phyloP scores from a whole-genome alignment of 176 grass and related monocot species.

The Avena eriantha region DNA sequence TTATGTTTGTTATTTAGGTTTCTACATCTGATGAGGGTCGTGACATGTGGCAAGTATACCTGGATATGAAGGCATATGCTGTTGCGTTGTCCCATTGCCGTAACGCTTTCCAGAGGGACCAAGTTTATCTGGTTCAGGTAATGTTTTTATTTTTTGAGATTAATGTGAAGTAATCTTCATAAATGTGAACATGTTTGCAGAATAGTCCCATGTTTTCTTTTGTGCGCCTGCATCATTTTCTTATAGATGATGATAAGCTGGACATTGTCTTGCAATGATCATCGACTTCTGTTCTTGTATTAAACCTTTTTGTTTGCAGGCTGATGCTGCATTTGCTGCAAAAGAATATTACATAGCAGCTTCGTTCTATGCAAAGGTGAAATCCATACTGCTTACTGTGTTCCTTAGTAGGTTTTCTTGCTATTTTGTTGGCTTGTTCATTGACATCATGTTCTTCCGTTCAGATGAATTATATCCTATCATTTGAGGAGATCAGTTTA shows the following conservation, averaged over 20 bases:
- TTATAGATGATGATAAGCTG: conserved; percentile 32
- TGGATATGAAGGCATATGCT: conserved; percentile 87
- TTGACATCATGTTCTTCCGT: conserved; percentile 39
- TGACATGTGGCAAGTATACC: conserved; percentile 98
- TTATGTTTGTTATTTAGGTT: conserved; percentile 57
- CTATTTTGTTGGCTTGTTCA: conserved; percentile 28
- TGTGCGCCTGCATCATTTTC: conserved; percentile 15
- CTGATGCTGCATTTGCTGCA: conserved; percentile 82
- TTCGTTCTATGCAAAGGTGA: conserved; percentile 96
- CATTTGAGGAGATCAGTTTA: conserved; percentile 96
- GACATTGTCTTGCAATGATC: conserved; percentile 33
- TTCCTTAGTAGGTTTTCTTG: background rate
- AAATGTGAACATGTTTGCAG: conserved; percentile 19
- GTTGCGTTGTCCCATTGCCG: conserved; percentile 82
- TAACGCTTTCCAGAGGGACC: conserved; percentile 77
- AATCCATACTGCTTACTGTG: conserved; percentile 27
- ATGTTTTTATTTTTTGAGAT: background rate
- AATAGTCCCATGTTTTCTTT: background rate
- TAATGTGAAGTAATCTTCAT: conserved; percentile 40
- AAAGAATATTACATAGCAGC: conserved; percentile 96
- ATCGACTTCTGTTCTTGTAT: conserved; percentile 21
- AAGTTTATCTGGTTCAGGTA: conserved; percentile 95
- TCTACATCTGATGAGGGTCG: conserved; percentile 83
- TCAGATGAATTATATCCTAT: conserved; percentile 90
- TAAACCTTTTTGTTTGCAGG: conserved; percentile 56